Evolutionary conservation across 1,139 yeast genomes (phyloP).

Genomic region (Taiozyma sp.): DNA sequence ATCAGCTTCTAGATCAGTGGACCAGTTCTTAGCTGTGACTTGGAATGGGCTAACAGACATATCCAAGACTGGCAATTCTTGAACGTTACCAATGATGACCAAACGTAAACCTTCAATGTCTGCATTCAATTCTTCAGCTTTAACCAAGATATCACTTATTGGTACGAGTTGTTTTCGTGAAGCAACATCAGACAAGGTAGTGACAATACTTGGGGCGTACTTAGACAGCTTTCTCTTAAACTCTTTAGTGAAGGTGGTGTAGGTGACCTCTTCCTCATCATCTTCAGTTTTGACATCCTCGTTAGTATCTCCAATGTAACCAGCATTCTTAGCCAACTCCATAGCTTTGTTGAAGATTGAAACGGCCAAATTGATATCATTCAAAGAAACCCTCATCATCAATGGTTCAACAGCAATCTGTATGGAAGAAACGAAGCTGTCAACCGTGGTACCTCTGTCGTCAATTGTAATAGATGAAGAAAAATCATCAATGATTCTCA

Average conservation of each 20-base stretch:
- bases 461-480: constrained; percentile 74
- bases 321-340: constrained; percentile 33
- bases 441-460: constrained; percentile 54
- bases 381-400: constrained; percentile 70
- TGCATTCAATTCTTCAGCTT: constrained; percentile 68
- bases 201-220: constrained; percentile 61
- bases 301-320: constrained; percentile 16
- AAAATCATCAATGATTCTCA: constrained; percentile 85
- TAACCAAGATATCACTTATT: constrained; percentile 39
- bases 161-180: constrained; percentile 12
- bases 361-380: constrained; percentile 81
- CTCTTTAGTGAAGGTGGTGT: constrained; percentile 51
- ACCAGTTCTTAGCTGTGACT: constrained; percentile 78
- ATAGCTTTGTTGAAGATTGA: constrained; percentile 69
- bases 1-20: constrained; percentile 74
- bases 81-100: constrained; percentile 88
- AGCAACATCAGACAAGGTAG: constrained; percentile 33
- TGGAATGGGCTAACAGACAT: constrained; percentile 72
- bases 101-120: constrained; percentile 78
- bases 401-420: constrained; percentile 77
- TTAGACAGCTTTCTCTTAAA: constrained; percentile 51
- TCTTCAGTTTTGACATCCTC: constrained; percentile 26
- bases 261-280: constrained; percentile 23
- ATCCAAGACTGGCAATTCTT: constrained; percentile 89
- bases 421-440: constrained; percentile 54